Base-by-base conservation (phyloP, 2,329 filamentous ascomycete genomes). In the Ophiocordyceps sinensis region DNA sequence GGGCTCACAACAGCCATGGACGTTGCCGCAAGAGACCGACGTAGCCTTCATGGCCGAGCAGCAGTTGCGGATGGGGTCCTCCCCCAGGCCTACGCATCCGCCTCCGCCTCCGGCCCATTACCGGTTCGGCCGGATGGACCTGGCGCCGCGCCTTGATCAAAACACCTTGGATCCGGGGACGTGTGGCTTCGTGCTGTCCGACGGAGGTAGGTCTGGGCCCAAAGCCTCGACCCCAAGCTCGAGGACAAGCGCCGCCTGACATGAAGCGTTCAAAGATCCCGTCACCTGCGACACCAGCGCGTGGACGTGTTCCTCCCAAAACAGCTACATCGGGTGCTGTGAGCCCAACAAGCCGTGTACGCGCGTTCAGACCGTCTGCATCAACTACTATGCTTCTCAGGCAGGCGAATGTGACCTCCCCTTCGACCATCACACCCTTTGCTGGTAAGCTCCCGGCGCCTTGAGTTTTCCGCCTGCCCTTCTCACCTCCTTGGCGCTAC, bases 391-490 rank as follows among this genome's bases (percentile, higher is more conserved):
- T 5, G 45, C 46, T n/a, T 54, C 53, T 15, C n/a, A 37, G 3
- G 41, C 44, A 3, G 52, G 53, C 5, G 39, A 42, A 8, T 61
- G 58, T 38, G 42, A 52, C 21, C 45, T 53, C 9, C 45, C 51
- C 4, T 43, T 47, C 4, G 54, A 60, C 38, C 56, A 48, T 28
- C 57, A 60, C 38, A 62, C 58, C 3, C 45, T 61, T 14, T 62
- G 59, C 52, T 62, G 59, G 59, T 61, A 49, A 38, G 48, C 41
- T 1, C 9, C 5, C 9, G 23, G 5, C 23, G 23, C 23, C 23
- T 9, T 26, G 23, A 26, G 23, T 9, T 26, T 9, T 26, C 23
- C 3, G 9, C 9, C 23, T 26, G 23, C 23, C 23, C 5, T 26
- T 26, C 6, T 26, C 23, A 26, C 23, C 23, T 26, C 23, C 6